Evolutionary conservation across 1,139 yeast species (phyloP).

Genomic region (Petasospora rhodanensis): DNA sequence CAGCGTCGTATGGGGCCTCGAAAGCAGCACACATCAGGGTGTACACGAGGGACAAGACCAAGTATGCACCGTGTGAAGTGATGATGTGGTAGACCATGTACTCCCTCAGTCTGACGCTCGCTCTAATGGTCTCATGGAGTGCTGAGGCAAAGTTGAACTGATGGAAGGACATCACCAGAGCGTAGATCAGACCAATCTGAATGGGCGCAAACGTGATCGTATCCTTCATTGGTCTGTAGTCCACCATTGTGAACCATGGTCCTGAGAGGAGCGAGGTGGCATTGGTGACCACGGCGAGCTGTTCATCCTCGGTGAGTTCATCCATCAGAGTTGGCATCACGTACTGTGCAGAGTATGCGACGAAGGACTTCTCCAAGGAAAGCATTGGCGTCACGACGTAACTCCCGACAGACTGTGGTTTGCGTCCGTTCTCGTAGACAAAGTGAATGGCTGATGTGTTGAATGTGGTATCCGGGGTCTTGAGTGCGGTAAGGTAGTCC

Average conservation of each 20-base stretch:
- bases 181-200: conserved; percentile 62
- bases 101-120: conserved; percentile 33
- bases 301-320: conserved; percentile 34
- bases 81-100: conserved; percentile 39
- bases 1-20: conserved; percentile 31
- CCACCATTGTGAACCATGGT: conserved; percentile 31
- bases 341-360: conserved; percentile 2
- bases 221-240: conserved; percentile 38
- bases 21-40: conserved; percentile 43
- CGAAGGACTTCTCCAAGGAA: conserved; percentile 24
- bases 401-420: conserved; percentile 35
- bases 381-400: conserved; percentile 34
- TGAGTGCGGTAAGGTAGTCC: conserved; percentile 29
- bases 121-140: conserved; percentile 39
- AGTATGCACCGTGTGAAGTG: conserved; percentile 39
- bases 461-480: conserved; percentile 24
- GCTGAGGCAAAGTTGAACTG: conserved; percentile 47
- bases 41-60: conserved; percentile 39
- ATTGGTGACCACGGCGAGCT: conserved; percentile 31
- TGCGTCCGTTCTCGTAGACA: conserved; percentile 44
- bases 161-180: conserved; percentile 42
- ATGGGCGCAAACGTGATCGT: conserved; percentile 52
- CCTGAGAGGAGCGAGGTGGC: conserved; percentile 27
- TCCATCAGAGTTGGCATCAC: conserved; percentile 11
- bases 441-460: conserved; percentile 22